phyloP scores from a whole-genome alignment of 2,329 filamentous ascomycete genomes.

The Xylariaceae sp. region DNA sequence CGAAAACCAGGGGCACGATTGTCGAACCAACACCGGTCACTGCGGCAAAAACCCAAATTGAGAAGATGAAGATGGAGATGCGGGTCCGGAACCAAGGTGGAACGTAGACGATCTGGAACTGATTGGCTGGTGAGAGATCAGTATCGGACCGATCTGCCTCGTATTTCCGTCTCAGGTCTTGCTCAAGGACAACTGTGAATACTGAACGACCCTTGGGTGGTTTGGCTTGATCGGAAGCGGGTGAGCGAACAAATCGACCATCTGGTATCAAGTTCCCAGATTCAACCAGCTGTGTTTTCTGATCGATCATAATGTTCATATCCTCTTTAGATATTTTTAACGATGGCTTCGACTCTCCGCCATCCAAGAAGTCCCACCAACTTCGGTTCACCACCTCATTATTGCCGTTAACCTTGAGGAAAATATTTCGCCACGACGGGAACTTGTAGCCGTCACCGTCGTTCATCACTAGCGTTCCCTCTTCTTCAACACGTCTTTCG shows the following conservation, averaged over 20 bases:
- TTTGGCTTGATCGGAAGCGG: slow-evolving; percentile 89
- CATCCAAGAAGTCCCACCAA: slow-evolving; percentile 53
- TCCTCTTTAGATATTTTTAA: slow-evolving; percentile 34
- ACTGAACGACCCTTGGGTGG: slow-evolving; percentile 79
- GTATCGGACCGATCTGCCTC: slow-evolving; percentile 49
- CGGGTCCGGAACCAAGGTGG: slow-evolving; percentile 79
- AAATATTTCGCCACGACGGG: slow-evolving; percentile 39
- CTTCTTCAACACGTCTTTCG: slow-evolving; percentile 73
- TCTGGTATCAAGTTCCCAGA: slow-evolving; percentile 57
- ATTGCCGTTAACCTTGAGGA: slow-evolving; percentile 43
- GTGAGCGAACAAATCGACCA: slow-evolving; percentile 84
- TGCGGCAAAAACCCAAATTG: slow-evolving; percentile 91
- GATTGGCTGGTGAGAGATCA: slow-evolving; percentile 50
- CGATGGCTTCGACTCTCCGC: slow-evolving; percentile 42
- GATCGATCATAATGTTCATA: slow-evolving; percentile 34
- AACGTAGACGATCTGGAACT: slow-evolving; percentile 70
- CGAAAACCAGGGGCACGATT: slow-evolving; percentile 79
- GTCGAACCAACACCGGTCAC: slow-evolving; percentile 80
- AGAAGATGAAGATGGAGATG: slow-evolving; percentile 78
- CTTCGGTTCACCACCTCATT: slow-evolving; percentile 47
- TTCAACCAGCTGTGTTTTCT: slow-evolving; percentile 43
- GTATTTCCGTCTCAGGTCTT: slow-evolving; percentile 61
- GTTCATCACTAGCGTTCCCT: slow-evolving; percentile 54
- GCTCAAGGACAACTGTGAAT: slow-evolving; percentile 69
- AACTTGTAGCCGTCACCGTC: slow-evolving; percentile 28